These are phyloP conservation scores for Eutypa lata DNA, from an alignment of 2,329 filamentous ascomycete genomes.

Conservation along the genomic window DNA sequence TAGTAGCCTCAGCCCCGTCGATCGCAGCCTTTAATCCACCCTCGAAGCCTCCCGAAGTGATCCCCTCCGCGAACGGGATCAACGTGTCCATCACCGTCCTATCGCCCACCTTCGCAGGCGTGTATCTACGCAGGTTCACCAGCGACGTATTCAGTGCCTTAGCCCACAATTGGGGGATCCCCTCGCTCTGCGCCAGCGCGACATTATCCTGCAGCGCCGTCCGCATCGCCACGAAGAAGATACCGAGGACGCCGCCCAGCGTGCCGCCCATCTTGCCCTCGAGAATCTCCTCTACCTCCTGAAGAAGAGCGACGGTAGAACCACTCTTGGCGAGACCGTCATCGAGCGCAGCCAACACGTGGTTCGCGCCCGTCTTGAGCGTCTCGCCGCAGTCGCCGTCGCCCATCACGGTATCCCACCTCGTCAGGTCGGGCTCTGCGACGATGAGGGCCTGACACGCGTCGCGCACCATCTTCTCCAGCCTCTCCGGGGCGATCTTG, in stretches of 20 bases:
- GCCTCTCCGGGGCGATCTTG: constrained; percentile 47
- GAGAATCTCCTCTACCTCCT: constrained; percentile 51
- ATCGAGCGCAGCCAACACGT: constrained; percentile 46
- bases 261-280: constrained; percentile 51
- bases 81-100: constrained; percentile 57
- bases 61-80: constrained; percentile 49
- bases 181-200: constrained; percentile 22
- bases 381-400: constrained; percentile 67
- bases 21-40: constrained; percentile 57
- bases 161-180: constrained; percentile 40
- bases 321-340: constrained; percentile 35
- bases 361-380: constrained; percentile 49
- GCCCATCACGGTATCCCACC: constrained; percentile 61
- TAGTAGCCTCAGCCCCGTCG: constrained; percentile 60
- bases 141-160: constrained; percentile 40
- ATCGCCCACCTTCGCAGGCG: constrained; percentile 53
- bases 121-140: constrained; percentile 47
- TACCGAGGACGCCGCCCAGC: constrained; percentile 29
- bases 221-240: constrained; percentile 46
- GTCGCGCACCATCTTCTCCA: constrained; percentile 54
- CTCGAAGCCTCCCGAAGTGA: constrained; percentile 48
- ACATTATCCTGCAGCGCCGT: constrained; percentile 34
- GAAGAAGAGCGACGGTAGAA: constrained; percentile 45
- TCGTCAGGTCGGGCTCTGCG: constrained; percentile 61
- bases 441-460: constrained; percentile 51